Evolutionary conservation across 495 filamentous ascomycete species (phyloP).

Genomic region (Amphirosellinia nigrospora): DNA sequence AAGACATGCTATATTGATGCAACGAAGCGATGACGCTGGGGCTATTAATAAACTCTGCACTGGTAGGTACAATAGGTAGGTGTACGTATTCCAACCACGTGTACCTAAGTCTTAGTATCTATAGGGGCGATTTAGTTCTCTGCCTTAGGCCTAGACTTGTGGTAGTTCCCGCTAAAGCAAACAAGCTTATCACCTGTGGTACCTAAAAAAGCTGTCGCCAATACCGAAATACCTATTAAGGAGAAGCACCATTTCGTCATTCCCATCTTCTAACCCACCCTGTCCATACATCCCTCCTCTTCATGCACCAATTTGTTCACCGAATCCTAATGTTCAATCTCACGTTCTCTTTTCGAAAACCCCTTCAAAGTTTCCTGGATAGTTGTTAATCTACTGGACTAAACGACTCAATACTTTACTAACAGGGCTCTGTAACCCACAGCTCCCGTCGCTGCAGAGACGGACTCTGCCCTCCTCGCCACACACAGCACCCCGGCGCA

Average conservation of each 20-base stretch:
- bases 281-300: background rate
- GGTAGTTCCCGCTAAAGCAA: background rate
- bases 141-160: too few relatives aligned
- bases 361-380: background rate
- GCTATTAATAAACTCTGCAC: background rate
- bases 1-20: background rate
- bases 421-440: background rate
- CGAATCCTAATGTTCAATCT: background rate
- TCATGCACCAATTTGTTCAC: conserved; percentile 3
- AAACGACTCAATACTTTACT: background rate
- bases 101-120: background rate
- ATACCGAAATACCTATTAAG: background rate
- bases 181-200: background rate
- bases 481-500: background rate
- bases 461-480: background rate
- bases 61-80: too few relatives aligned
- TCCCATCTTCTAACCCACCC: background rate
- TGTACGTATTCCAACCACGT: background rate
- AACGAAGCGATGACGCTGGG: background rate
- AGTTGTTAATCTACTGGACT: background rate
- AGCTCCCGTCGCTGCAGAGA: background rate
- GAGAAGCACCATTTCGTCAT: conserved; percentile 18
- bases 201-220: background rate
- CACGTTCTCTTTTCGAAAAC: background rate
- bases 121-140: background rate